Conservation (phyloP, 2,329 filamentous ascomycete genomes). For the Alternaria postmessia region DNA sequence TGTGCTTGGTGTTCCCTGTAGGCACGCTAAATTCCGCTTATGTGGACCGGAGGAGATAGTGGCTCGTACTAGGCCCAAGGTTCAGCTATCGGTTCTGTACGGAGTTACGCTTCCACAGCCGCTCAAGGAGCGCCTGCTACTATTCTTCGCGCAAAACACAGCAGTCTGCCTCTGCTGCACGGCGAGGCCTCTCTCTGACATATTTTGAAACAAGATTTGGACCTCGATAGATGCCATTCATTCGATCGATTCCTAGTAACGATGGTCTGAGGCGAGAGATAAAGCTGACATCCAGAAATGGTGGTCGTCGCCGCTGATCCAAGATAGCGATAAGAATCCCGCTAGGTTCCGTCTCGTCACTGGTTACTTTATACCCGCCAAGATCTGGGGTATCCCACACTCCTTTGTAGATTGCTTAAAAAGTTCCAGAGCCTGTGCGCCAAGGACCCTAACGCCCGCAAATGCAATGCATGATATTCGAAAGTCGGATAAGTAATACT, state of each 20-base stretch:
- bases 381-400: constrained; percentile 39
- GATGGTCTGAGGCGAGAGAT: constrained; percentile 31
- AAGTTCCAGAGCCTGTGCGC: constrained; percentile 20
- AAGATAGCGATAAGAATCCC: constrained; percentile 48
- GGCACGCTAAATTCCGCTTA: constrained; percentile 10
- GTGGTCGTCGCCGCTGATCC: constrained; percentile 39
- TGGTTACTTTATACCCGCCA: constrained; percentile 24
- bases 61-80: neutral
- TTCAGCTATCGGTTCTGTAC: neutral
- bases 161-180: neutral
- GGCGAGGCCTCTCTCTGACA: neutral
- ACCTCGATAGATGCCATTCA: neutral
- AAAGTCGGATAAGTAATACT: neutral
- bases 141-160: neutral
- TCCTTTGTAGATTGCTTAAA: constrained; percentile 21
- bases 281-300: constrained; percentile 28
- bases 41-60: constrained; percentile 16
- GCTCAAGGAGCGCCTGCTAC: neutral
- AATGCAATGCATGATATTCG: constrained; percentile 24
- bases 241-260: constrained; percentile 20
- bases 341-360: constrained; percentile 38
- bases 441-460: constrained; percentile 32
- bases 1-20: constrained; percentile 29
- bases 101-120: neutral
- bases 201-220: neutral